Conservation (phyloP, 176 grass and related monocot genomes). For the Chloris gayana region DNA sequence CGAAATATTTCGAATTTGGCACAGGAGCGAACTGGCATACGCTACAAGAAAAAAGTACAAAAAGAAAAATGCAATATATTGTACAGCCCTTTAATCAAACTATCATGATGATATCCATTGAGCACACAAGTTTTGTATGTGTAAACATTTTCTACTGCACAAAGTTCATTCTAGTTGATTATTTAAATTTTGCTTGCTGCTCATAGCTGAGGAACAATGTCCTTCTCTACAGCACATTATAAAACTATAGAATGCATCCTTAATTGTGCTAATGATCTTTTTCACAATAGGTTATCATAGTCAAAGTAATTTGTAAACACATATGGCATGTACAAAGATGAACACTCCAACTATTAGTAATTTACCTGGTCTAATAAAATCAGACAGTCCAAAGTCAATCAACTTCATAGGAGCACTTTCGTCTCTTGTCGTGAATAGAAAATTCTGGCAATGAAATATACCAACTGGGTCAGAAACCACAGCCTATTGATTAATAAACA, state of each 20-base stretch:
- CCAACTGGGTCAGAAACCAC: slow-evolving; percentile 31
- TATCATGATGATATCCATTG: not conserved
- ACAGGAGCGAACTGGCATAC: not conserved
- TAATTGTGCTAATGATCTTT: slow-evolving; percentile 3
- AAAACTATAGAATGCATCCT: slow-evolving; percentile 27
- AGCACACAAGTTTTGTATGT: not conserved
- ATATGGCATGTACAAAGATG: slow-evolving; percentile 3
- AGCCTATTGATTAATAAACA: slow-evolving; percentile 12
- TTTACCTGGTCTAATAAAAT: slow-evolving; percentile 99
- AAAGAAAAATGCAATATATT: not conserved
- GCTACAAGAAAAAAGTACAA: not conserved
- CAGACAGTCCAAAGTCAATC: slow-evolving; percentile 97
- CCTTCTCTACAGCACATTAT: not conserved
- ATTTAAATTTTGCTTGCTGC: not conserved
- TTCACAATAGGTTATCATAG: not conserved
- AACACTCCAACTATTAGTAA: slow-evolving; percentile 18
- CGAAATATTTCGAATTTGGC: not conserved
- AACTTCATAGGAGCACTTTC: slow-evolving; percentile 98
- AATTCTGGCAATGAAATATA: slow-evolving; percentile 80
- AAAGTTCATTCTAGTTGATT: not conserved
- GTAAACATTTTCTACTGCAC: not conserved
- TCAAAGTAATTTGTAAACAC: slow-evolving; percentile 15
- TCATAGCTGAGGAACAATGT: not conserved
- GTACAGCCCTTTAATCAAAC: not conserved
- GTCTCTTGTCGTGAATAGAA: slow-evolving; percentile 89